Evolutionary conservation across 148 eudicot genomes (phyloP).

Genomic region (Spergularia bocconei): DNA sequence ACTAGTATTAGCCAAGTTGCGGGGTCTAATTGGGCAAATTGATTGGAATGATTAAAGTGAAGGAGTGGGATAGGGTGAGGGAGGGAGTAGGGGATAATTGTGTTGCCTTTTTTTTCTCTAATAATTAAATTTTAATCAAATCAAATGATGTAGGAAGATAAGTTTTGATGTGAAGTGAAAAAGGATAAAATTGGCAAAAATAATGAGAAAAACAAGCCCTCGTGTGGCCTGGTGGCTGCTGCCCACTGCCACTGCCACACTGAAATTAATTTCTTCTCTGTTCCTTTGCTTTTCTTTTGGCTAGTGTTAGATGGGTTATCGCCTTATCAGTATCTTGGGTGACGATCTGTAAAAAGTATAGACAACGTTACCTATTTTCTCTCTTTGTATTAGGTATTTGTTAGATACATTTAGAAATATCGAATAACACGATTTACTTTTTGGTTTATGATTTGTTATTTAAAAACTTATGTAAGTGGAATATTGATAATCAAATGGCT

Average conservation of each 20-base stretch:
- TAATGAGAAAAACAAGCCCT: background rate
- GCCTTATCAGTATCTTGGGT: too few species aligned
- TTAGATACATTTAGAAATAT: too few species aligned
- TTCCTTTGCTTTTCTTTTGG: background rate
- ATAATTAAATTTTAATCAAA: background rate
- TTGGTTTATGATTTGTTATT: too few species aligned
- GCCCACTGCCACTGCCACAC: background rate
- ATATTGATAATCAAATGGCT: too few species aligned
- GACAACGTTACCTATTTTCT: too few species aligned
- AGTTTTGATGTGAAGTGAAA: background rate
- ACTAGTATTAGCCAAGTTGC: background rate
- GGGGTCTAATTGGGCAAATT: slow-evolving; percentile 1
- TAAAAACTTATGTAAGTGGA: too few species aligned
- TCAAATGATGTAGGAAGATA: background rate
- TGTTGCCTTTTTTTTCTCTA: too few species aligned
- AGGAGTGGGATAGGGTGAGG: background rate
- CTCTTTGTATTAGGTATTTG: too few species aligned
- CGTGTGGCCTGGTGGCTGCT: slow-evolving; percentile 12
- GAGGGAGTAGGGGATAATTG: slow-evolving; percentile 1
- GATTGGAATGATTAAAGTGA: background rate
- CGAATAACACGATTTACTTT: too few species aligned
- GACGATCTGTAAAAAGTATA: too few species aligned
- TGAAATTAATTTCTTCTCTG: background rate
- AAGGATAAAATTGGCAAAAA: background rate
- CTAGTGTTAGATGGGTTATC: too few species aligned